phyloP scores from a whole-genome alignment of 176 grass and related monocot genomes.

The Juncus effusus region DNA sequence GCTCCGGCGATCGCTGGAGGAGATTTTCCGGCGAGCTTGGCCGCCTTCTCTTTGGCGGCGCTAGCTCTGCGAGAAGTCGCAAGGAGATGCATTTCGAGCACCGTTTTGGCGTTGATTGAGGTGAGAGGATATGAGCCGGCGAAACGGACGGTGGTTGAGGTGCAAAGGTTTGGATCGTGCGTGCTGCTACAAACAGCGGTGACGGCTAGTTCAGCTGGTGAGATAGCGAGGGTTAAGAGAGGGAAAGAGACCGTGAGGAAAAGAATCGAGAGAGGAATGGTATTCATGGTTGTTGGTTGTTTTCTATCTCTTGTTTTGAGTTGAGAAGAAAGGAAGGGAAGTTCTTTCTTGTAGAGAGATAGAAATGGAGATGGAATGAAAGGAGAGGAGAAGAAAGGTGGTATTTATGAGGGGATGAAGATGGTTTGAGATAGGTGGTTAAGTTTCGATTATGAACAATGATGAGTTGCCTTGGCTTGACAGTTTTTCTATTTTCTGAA shows the following conservation, averaged over 20 bases:
- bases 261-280: too few relatives aligned
- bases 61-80: neutral
- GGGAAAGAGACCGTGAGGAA: neutral
- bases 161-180: conserved; percentile 14
- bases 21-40: neutral
- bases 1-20: conserved; percentile 10
- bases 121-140: neutral
- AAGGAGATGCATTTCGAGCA: neutral
- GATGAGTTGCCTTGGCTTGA: too few relatives aligned
- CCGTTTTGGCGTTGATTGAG: neutral
- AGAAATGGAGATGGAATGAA: too few relatives aligned
- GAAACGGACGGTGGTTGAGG: neutral
- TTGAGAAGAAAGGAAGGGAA: too few relatives aligned
- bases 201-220: neutral
- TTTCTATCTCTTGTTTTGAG: too few relatives aligned
- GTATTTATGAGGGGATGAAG: too few relatives aligned
- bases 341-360: too few relatives aligned
- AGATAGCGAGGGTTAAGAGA: conserved; percentile 5
- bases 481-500: too few relatives aligned
- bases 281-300: too few relatives aligned
- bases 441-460: too few relatives aligned
- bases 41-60: neutral
- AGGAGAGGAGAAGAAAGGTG: too few relatives aligned
- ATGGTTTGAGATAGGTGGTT: too few relatives aligned
- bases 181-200: conserved; percentile 9